Percentiles rank a stretch among this genome's conserved stretches.
These are phyloP conservation scores for Agastache rugosa DNA, from an alignment of 257 asterid species.

Conservation along the genomic window DNA sequence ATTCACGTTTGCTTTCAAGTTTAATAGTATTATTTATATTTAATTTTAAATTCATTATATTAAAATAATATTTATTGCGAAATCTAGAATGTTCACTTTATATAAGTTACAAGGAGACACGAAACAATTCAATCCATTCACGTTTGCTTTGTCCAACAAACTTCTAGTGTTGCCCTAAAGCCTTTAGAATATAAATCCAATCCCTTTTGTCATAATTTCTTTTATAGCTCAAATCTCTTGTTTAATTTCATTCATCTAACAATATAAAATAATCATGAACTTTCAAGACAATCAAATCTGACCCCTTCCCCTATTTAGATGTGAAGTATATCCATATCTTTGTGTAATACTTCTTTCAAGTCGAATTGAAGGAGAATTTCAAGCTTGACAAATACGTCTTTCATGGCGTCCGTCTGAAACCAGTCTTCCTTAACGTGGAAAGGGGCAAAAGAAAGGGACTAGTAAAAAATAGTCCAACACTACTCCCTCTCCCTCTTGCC, in stretches of 20 bases:
- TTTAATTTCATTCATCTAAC: neutral
- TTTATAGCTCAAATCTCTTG: neutral
- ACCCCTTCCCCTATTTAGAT: conserved; percentile 21
- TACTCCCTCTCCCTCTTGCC: neutral
- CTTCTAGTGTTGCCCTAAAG: conserved; percentile 22
- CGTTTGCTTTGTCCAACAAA: conserved; percentile 8
- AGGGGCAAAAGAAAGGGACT: conserved; percentile 1
- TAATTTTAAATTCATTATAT: no score
- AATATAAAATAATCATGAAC: neutral
- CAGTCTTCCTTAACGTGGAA: conserved; percentile 10
- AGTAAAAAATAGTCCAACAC: conserved; percentile 6
- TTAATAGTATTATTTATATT: neutral
- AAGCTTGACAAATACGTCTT: conserved; percentile 43
- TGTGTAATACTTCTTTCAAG: conserved; percentile 4
- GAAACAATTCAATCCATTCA: neutral
- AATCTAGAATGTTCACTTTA: neutral
- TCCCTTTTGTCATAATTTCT: neutral
- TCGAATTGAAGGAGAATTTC: conserved; percentile 44
- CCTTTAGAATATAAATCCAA: neutral
- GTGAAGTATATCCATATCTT: neutral
- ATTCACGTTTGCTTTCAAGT: no score
- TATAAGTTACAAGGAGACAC: neutral
- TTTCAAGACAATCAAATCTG: neutral
- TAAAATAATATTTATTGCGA: neutral
- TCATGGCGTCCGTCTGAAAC: conserved; percentile 14